Percentiles rank a stretch among this genome's conserved stretches.
Conservation (phyloP, 179 eudicot species). For the Beta macrorhiza region DNA sequence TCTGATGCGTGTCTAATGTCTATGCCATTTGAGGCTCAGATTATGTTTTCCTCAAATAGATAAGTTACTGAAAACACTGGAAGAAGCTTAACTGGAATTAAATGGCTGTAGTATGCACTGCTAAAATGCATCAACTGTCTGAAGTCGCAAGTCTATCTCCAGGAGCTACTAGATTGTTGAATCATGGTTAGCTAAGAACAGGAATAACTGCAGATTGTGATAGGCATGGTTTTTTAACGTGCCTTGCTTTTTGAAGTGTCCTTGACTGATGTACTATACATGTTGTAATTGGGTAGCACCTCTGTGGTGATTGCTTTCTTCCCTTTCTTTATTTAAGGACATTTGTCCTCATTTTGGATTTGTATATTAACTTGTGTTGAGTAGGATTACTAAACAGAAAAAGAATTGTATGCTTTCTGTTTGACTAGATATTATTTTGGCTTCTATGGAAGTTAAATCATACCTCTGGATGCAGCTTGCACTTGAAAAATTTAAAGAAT, state of each 20-base stretch:
- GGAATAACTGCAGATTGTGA: neutral
- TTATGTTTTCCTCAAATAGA: constrained; percentile 2
- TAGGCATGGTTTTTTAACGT: neutral
- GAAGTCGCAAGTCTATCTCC: neutral
- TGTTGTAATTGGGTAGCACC: neutral
- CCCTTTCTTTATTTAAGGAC: neutral
- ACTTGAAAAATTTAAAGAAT: neutral
- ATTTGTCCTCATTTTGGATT: neutral
- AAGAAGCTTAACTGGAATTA: neutral
- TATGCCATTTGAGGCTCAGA: neutral
- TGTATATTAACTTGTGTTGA: neutral
- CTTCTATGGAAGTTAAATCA: neutral
- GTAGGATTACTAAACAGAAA: neutral
- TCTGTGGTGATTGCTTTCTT: neutral
- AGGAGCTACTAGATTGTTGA: neutral
- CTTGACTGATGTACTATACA: neutral
- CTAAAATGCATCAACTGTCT: neutral
- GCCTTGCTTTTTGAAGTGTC: neutral
- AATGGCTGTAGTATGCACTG: neutral
- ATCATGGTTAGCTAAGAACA: constrained; percentile 1
- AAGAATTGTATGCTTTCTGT: neutral
- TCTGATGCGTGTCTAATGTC: neutral
- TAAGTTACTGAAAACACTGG: neutral
- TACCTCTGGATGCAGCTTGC: neutral
- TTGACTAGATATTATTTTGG: neutral